Evolutionary conservation across 257 asterid genomes (phyloP).

Genomic region (Capsicum pubescens): DNA sequence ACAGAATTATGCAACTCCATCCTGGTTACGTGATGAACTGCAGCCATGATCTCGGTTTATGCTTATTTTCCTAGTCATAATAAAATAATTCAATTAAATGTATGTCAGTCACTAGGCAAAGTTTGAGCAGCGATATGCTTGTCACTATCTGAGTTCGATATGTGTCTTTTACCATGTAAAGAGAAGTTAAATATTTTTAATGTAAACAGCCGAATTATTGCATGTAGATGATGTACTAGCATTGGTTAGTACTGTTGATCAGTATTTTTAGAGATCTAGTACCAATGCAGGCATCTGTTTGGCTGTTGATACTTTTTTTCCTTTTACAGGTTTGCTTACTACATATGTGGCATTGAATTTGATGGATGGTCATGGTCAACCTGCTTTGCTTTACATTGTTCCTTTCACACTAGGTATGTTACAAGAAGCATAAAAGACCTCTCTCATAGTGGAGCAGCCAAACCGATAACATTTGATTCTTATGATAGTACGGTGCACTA

Average conservation of each 20-base stretch:
- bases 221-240: neutral
- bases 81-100: neutral
- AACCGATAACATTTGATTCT: neutral
- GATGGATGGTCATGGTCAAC: slow-evolving; percentile 99
- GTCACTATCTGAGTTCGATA: neutral
- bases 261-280: neutral
- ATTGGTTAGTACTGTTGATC: slow-evolving; percentile 10
- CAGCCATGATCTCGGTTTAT: neutral
- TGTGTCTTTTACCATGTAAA: neutral
- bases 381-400: slow-evolving; percentile 97
- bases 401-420: slow-evolving; percentile 90
- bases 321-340: slow-evolving; percentile 70
- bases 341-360: slow-evolving; percentile 91
- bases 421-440: neutral
- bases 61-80: neutral
- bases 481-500: neutral
- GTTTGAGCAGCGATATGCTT: slow-evolving; percentile 19
- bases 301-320: neutral
- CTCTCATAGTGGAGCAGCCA: neutral
- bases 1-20: slow-evolving; percentile 6
- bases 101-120: neutral
- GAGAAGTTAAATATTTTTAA: neutral
- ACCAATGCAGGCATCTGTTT: neutral
- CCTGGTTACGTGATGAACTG: slow-evolving; percentile 18
- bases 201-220: neutral